Conservation (phyloP, 805 yeast species). For the Peterozyma xylosa region DNA sequence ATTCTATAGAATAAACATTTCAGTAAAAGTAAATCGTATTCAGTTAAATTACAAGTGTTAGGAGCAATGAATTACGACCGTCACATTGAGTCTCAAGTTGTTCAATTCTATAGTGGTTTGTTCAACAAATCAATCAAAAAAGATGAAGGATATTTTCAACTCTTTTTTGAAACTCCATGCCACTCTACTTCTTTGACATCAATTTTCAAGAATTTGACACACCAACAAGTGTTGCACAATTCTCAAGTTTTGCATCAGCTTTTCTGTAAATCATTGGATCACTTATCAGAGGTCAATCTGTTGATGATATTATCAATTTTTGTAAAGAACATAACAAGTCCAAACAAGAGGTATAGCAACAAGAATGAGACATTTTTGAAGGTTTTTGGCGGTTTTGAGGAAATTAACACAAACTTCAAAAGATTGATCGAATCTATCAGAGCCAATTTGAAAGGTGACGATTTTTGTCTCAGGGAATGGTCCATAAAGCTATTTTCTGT, state of each 20-base stretch:
- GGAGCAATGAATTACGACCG: neutral
- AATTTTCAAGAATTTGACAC: constrained; percentile 1
- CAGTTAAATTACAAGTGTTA: no score
- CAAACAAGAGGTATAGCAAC: neutral
- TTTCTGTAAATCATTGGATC: neutral
- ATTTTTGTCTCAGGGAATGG: neutral
- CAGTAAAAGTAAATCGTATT: no score
- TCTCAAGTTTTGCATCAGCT: neutral
- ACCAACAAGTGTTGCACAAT: neutral
- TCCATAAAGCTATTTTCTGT: constrained; percentile 4
- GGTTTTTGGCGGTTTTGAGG: constrained; percentile 4
- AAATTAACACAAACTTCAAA: constrained; percentile 1
- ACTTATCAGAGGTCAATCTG: neutral
- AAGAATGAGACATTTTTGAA: constrained; percentile 4
- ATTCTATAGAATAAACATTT: no score
- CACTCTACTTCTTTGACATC: constrained; percentile 4
- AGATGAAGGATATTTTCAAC: constrained; percentile 2
- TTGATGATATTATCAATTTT: constrained; percentile 3
- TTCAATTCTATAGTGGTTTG: constrained; percentile 5
- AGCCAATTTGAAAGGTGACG: neutral
- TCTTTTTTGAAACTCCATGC: constrained; percentile 2
- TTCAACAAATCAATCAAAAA: constrained; percentile 1
- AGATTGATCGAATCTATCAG: neutral
- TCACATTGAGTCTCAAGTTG: neutral
- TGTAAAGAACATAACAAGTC: neutral